Evolutionary conservation across 225 moss, liverwort and hornwort genomes (phyloP).

Genomic region (Neckera pumila): DNA sequence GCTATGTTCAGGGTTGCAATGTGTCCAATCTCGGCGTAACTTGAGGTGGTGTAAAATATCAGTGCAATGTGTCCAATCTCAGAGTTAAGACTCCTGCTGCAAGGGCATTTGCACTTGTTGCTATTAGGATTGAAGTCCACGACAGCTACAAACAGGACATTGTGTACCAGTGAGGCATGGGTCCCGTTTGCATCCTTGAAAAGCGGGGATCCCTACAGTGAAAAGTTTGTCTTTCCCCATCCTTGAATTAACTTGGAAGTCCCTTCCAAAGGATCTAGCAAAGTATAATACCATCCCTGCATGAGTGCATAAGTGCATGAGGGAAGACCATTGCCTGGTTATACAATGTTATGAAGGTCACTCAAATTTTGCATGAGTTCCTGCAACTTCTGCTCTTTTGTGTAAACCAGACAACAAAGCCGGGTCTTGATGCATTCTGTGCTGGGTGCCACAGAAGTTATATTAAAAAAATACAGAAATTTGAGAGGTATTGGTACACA

Average conservation of each 20-base stretch:
- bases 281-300: not conserved
- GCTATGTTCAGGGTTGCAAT: not conserved
- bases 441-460: too few species aligned
- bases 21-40: not conserved
- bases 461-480: not conserved
- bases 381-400: not conserved
- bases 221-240: too few species aligned
- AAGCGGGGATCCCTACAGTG: rapidly evolving
- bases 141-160: not conserved
- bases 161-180: not conserved
- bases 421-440: not conserved
- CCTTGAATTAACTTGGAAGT: not conserved
- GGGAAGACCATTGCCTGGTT: not conserved
- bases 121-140: too few species aligned
- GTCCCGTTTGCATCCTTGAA: not conserved
- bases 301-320: too few species aligned
- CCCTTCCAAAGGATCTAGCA: not conserved
- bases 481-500: not conserved
- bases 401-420: not conserved
- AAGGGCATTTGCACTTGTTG: too few species aligned
- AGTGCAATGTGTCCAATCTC: not conserved
- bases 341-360: not conserved
- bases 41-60: not conserved
- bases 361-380: not conserved
- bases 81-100: not conserved